Evolutionary conservation across 2,329 filamentous ascomycete genomes (phyloP).

Genomic region (Sarocladiaceae sp.): DNA sequence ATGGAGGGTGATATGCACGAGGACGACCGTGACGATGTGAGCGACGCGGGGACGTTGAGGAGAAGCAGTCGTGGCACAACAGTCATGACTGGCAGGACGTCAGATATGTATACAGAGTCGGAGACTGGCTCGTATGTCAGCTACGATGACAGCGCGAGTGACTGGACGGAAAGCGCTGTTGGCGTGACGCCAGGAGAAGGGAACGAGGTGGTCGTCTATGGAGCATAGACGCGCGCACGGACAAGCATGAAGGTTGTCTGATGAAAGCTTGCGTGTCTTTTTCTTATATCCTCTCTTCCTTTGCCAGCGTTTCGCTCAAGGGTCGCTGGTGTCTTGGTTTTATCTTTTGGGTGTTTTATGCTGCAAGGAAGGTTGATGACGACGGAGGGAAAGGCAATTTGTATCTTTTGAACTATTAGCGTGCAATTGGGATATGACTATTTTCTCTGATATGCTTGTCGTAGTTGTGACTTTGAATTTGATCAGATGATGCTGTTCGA

Average conservation of each 20-base stretch:
- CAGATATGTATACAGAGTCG: constrained; percentile 29
- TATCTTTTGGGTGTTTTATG: background rate
- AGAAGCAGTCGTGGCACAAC: constrained; percentile 45
- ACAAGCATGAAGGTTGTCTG: too few relatives aligned
- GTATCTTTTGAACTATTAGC: constrained; percentile 5
- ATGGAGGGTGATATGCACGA: constrained; percentile 14
- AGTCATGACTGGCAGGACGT: constrained; percentile 36
- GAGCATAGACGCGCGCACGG: too few relatives aligned
- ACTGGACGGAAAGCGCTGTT: constrained; percentile 44
- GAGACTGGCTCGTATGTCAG: constrained; percentile 31
- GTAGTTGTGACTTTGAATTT: background rate
- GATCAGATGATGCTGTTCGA: too few relatives aligned
- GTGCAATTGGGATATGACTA: constrained; percentile 3
- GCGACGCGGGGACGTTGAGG: constrained; percentile 46
- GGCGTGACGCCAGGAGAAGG: constrained; percentile 24
- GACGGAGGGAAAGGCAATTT: background rate
- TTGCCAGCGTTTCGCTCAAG: background rate
- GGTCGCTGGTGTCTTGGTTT: background rate
- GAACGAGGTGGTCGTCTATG: constrained; percentile 31
- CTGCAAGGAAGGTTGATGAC: background rate
- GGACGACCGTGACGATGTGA: constrained; percentile 14
- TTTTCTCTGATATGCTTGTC: background rate
- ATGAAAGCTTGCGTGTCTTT: background rate
- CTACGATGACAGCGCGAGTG: constrained; percentile 39
- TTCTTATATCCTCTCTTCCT: background rate